A percentile compares a stretch with the other conserved stretches of the same genome.
These are phyloP conservation scores for Erucastrum elatum DNA, from an alignment of 345 rosid species.

Conservation along the genomic window DNA sequence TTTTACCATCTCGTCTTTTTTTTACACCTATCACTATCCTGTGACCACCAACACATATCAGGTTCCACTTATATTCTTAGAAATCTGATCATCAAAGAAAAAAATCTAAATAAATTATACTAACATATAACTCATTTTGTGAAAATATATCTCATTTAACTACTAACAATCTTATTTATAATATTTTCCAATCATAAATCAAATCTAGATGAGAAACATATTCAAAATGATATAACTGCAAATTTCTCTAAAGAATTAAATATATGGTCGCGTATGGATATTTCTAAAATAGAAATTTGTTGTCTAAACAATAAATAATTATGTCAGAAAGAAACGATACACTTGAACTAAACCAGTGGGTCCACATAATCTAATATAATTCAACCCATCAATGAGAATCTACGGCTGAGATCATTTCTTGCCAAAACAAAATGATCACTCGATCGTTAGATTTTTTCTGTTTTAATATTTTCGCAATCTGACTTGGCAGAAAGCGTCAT, in stretches of 20 bases:
- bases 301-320: conserved; percentile 2
- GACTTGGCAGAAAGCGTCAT: not conserved
- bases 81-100: not conserved
- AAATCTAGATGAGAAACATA: not conserved
- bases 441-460: not conserved
- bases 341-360: no score
- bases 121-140: not conserved
- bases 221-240: conserved; percentile 20
- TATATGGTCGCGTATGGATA: not conserved
- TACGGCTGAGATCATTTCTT: not conserved
- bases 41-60: conserved; percentile 51
- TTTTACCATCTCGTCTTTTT: conserved; percentile 31
- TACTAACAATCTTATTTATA: no score
- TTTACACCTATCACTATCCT: no score
- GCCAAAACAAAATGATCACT: not conserved
- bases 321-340: no score
- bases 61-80: conserved; percentile 34
- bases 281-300: not conserved
- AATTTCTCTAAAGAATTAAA: not conserved
- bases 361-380: no score
- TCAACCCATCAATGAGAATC: not conserved
- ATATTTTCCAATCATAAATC: not conserved
- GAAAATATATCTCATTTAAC: not conserved
- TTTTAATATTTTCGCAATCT: conserved; percentile 22
- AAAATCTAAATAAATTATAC: not conserved